phyloP scores from a whole-genome alignment of 192 early-diverging fungal species.

The Backusella liffmaniae region DNA sequence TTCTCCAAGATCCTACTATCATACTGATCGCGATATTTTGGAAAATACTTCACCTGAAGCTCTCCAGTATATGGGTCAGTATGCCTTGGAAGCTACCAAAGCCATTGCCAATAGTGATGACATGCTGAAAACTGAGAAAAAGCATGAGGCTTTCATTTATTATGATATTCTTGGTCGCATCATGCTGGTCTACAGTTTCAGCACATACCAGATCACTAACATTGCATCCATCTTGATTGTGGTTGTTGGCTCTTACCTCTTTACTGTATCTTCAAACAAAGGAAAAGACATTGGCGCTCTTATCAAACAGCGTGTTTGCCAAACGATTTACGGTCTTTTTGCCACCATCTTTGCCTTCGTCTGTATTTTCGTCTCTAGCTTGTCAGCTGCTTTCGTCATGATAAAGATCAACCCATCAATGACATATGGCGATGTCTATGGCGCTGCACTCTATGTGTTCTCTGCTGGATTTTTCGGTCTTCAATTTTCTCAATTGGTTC shows the following conservation, averaged over 20 bases:
- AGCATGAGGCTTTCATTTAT: slow-evolving; percentile 39
- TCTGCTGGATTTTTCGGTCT: not conserved
- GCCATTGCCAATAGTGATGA: slow-evolving; percentile 41
- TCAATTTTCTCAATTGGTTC: not conserved
- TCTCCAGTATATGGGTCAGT: slow-evolving; percentile 65
- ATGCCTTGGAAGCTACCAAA: slow-evolving; percentile 48
- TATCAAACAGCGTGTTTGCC: not conserved
- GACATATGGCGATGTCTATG: slow-evolving; percentile 19
- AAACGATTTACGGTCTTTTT: not conserved
- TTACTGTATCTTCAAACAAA: not conserved
- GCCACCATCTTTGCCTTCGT: not conserved
- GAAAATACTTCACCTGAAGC: slow-evolving; percentile 49
- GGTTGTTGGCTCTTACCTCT: slow-evolving; percentile 15
- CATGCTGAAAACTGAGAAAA: slow-evolving; percentile 23
- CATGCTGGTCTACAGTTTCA: slow-evolving; percentile 41
- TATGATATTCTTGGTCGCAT: slow-evolving; percentile 48
- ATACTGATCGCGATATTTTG: slow-evolving; percentile 56
- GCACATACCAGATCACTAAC: slow-evolving; percentile 21
- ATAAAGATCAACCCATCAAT: slow-evolving; percentile 7
- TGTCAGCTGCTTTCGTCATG: not conserved
- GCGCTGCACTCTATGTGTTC: not conserved
- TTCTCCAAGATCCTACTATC: slow-evolving; percentile 61
- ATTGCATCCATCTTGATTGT: slow-evolving; percentile 17
- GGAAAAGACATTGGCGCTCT: not conserved
- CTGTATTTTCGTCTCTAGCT: not conserved